Base-by-base conservation (phyloP, 345 rosid species). In the Cardamine chenopodiifolia region DNA sequence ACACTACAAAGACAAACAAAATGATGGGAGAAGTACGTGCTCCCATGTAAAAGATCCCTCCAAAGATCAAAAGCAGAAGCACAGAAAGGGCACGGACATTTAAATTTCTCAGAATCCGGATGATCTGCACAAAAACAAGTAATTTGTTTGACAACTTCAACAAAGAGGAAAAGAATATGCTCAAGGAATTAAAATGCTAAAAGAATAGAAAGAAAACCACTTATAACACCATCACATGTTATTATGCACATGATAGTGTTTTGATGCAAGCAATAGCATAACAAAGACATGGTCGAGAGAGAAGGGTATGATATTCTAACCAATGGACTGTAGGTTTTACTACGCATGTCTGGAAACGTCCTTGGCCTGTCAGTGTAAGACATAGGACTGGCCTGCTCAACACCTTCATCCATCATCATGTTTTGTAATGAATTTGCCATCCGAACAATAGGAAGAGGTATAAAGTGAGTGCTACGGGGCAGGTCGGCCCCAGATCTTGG, bases 11-110 rank as follows among this genome's bases (percentile, higher is more conserved):
- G 82, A 94, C 97, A 68, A 91, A 91, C 66, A 94, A 88, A 55
- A 94, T 88, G 78, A 94, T 83, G 0, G 91, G 94, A 74, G 98
- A 94, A 73, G 98, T 88, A 15, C 87, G 70, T 13, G 95, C 97
- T 76, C 97, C 98, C 72, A 91, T 59, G 80, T 86, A 94, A 82
- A 89, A 89, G 69, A 94, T 70, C 25, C 70, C 92, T 74, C 91
- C 93, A 18, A 94, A 81, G 61, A 81, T 84, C 84, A 94, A 72
- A 32, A 94, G 85, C 76, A 86, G 70, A 80, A 89, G 78, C 42
- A 91, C 42, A 54, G 83, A 82, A 74, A 94, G 89, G 74, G 82
- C 92, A 32, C 96, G 97, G 49, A 81, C 85, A 83, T 94, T 86
- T 71, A 90, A 82, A 63, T 88, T 85, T 93, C 83, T 86, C 35